Evolutionary conservation across 768 basidiomycete genomes (phyloP).

Genomic region (Calocera cornea): DNA sequence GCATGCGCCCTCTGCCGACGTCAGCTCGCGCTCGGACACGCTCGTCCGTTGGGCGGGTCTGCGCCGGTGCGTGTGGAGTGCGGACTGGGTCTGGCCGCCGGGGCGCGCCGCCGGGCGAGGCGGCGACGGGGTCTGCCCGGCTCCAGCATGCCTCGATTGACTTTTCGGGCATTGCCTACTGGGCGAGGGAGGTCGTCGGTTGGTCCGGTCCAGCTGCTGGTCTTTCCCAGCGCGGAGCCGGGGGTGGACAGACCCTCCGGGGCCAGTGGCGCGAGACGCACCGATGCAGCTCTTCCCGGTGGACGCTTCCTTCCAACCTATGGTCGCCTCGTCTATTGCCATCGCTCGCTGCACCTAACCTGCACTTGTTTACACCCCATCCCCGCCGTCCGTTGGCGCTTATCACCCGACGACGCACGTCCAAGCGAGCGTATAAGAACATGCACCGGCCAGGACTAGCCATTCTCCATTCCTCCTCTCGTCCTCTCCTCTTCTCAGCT

Average conservation of each 20-base stretch:
- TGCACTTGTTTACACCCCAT: not conserved
- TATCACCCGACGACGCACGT: too few relatives aligned
- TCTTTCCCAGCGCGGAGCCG: too few relatives aligned
- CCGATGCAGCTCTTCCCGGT: not conserved
- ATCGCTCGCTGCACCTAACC: not conserved
- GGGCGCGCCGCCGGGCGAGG: too few relatives aligned
- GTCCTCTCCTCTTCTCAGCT: not conserved
- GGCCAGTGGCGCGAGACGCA: too few relatives aligned
- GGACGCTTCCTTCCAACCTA: conserved; percentile 1
- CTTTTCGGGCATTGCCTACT: not conserved
- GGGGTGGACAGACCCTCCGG: too few relatives aligned
- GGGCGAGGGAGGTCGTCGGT: not conserved
- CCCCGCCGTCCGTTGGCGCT: not conserved
- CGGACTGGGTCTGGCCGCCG: not conserved
- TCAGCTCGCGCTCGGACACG: not conserved
- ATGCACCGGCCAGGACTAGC: not conserved
- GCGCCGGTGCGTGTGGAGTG: not conserved
- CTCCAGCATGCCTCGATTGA: too few relatives aligned
- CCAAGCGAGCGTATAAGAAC: not conserved
- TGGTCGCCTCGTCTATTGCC: not conserved
- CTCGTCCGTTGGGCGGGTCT: not conserved
- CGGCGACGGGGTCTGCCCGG: too few relatives aligned
- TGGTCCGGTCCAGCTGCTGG: not conserved
- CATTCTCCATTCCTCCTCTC: not conserved
- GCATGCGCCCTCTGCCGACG: not conserved